Evolutionary conservation across 345 rosid species (phyloP).

Genomic region (Toxicodendron radicans): DNA sequence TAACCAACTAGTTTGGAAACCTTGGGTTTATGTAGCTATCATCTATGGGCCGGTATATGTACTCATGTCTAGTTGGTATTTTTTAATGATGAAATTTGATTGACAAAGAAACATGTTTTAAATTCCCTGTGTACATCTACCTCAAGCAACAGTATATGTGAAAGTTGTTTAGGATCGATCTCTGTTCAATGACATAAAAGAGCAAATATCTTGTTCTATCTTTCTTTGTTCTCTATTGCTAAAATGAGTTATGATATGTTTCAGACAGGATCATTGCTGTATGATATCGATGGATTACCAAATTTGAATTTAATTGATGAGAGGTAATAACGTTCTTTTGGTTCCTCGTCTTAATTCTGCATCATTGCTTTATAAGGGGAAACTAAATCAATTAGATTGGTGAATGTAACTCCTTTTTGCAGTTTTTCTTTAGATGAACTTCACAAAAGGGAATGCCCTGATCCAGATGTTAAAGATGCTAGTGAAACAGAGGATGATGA

Average conservation of each 20-base stretch:
- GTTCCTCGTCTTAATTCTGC: background rate
- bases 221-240: background rate
- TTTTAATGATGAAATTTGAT: conserved; percentile 10
- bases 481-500: conserved; percentile 53
- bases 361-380: background rate
- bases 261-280: conserved; percentile 38
- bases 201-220: background rate
- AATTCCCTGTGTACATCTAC: background rate
- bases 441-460: conserved; percentile 31
- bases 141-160: background rate
- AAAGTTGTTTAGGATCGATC: background rate
- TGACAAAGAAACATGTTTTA: background rate
- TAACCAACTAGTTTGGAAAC: background rate
- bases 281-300: conserved; percentile 24
- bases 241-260: conserved; percentile 13
- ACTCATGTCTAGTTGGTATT: background rate
- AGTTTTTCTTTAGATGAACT: conserved; percentile 50
- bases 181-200: background rate
- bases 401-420: conserved; percentile 15
- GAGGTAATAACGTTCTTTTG: conserved; percentile 30
- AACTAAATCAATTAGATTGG: background rate
- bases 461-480: conserved; percentile 52
- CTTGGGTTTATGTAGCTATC: background rate
- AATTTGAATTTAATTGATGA: conserved; percentile 31
- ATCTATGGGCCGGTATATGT: background rate